Percentiles rank a stretch among this genome's conserved stretches.
Evolutionary conservation across 1,284 basidiomycete genomes (phyloP).

Genomic region (Chalciporus sp.): DNA sequence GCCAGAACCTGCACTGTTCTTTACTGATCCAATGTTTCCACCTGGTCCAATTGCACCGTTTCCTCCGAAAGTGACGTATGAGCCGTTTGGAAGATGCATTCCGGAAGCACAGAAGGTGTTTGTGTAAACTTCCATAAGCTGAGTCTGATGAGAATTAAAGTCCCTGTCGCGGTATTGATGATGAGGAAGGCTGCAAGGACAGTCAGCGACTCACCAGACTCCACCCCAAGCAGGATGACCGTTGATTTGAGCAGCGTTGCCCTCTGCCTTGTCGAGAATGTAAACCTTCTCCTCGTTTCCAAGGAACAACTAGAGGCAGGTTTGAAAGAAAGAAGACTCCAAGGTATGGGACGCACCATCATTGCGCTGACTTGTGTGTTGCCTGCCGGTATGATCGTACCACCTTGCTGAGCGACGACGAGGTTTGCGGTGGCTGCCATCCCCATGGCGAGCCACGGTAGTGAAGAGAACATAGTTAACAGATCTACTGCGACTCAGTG

Average conservation of each 20-base stretch:
- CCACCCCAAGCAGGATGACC: conserved; percentile 47
- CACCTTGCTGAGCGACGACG: conserved; percentile 40
- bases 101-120: conserved; percentile 86
- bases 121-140: conserved; percentile 71
- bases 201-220: conserved; percentile 38
- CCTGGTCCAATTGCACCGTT: conserved; percentile 81
- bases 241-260: conserved; percentile 41
- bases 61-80: conserved; percentile 66
- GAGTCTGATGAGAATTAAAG: conserved; percentile 45
- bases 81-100: conserved; percentile 68
- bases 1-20: conserved; percentile 46
- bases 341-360: conserved; percentile 50
- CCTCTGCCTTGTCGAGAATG: conserved; percentile 51
- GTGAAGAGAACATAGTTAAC: conserved; percentile 26
- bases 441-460: conserved; percentile 37
- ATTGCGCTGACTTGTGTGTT: conserved; percentile 61
- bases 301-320: conserved; percentile 51
- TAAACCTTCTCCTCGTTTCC: conserved; percentile 51
- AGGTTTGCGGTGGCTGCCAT: conserved; percentile 33
- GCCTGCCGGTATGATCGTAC: conserved; percentile 51
- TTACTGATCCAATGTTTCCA: conserved; percentile 59
- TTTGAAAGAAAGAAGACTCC: background rate
- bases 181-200: background rate
- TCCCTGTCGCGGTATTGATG: conserved; percentile 21
- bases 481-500: background rate